phyloP scores from a whole-genome alignment of 2,329 filamentous ascomycete species.

The Cercospora janseana region DNA sequence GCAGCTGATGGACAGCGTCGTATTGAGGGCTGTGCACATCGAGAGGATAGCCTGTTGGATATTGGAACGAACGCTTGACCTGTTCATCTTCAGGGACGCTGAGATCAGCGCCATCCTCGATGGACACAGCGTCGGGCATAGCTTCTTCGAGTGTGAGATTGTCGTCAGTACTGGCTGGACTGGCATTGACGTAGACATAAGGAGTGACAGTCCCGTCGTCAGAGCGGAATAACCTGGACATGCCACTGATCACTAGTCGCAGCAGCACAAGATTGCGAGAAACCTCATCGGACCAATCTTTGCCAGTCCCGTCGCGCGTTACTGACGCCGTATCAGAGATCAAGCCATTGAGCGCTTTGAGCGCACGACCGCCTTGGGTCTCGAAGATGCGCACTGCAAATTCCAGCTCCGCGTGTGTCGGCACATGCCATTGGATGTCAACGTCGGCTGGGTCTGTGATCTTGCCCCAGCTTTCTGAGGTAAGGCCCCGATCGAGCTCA shows the following conservation, averaged over 20 bases:
- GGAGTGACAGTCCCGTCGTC: constrained; percentile 42
- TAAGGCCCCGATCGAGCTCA: constrained; percentile 67
- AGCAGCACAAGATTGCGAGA: constrained; percentile 85
- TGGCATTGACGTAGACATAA: constrained; percentile 53
- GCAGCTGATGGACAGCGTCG: constrained; percentile 72
- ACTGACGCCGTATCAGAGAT: constrained; percentile 78
- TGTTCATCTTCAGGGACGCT: constrained; percentile 76
- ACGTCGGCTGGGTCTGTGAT: constrained; percentile 71
- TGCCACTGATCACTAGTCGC: constrained; percentile 82
- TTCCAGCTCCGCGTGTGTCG: constrained; percentile 72
- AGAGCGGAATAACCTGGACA: constrained; percentile 85
- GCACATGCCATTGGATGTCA: constrained; percentile 87
- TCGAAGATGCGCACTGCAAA: constrained; percentile 90
- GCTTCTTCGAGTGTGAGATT: constrained; percentile 30
- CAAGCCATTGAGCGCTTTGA: constrained; percentile 72
- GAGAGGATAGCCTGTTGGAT: constrained; percentile 83
- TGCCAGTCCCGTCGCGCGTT: constrained; percentile 90
- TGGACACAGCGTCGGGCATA: constrained; percentile 37
- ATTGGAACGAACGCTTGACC: constrained; percentile 80
- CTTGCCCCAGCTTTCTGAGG: constrained; percentile 80
- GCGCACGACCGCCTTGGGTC: constrained; percentile 73
- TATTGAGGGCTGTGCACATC: constrained; percentile 65
- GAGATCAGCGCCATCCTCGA: constrained; percentile 51
- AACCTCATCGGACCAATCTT: constrained; percentile 98
- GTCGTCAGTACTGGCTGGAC: constrained; percentile 44